These are phyloP conservation scores for Hippophae tibetana DNA, from an alignment of 306 rosid genomes.

Conservation along the genomic window DNA sequence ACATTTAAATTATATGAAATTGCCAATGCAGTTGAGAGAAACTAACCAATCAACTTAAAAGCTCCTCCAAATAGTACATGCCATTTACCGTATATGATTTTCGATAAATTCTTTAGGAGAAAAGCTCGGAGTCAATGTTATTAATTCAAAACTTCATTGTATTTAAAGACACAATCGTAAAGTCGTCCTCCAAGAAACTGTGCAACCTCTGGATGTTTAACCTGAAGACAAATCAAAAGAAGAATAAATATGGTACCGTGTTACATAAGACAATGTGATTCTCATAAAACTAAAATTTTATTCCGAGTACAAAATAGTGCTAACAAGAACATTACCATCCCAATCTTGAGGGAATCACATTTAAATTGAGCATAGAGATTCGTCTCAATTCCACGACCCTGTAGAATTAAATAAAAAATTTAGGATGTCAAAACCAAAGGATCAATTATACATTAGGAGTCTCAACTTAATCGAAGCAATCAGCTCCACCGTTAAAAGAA, in stretches of 20 bases:
- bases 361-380: conserved; percentile 87
- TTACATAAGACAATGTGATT: background rate
- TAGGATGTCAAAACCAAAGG: background rate
- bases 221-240: conserved; percentile 27
- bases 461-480: too few relatives aligned
- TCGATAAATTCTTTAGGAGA: conserved; percentile 14
- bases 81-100: conserved; percentile 6
- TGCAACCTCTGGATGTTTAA: conserved; percentile 86
- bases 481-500: too few relatives aligned
- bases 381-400: conserved; percentile 97
- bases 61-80: conserved; percentile 8
- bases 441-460: too few relatives aligned
- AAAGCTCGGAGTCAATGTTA: conserved; percentile 15
- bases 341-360: conserved; percentile 91
- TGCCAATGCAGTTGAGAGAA: too few relatives aligned
- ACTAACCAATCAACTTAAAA: conserved; percentile 3
- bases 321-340: conserved; percentile 52
- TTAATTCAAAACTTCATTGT: conserved; percentile 56
- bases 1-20: too few relatives aligned
- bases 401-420: conserved; percentile 18
- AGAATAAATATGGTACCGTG: background rate
- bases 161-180: conserved; percentile 87
- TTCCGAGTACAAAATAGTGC: conserved; percentile 1
- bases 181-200: conserved; percentile 89
- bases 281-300: background rate